These are phyloP conservation scores for Coniochaeta hoffmannii DNA, from an alignment of 2,329 filamentous ascomycete genomes.

Conservation along the genomic window DNA sequence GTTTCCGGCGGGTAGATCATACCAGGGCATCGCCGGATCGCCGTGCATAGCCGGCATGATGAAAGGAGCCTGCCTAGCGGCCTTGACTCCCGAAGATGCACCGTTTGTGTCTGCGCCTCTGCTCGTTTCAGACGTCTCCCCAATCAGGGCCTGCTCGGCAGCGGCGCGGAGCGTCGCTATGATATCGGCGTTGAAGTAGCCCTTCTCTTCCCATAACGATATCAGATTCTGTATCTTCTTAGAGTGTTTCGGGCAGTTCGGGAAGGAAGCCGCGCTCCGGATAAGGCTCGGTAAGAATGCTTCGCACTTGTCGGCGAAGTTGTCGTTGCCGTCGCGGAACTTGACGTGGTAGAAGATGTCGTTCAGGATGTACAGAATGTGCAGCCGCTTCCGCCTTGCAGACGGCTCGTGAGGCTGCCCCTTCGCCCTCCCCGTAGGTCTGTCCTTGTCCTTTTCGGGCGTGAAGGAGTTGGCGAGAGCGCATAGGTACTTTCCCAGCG, in stretches of 20 bases:
- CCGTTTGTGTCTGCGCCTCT: conserved; percentile 4
- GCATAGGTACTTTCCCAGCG: conserved; percentile 69
- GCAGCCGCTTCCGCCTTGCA: conserved; percentile 60
- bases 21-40: conserved; percentile 64
- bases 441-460: conserved; percentile 17
- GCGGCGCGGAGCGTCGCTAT: conserved; percentile 53
- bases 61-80: conserved; percentile 54
- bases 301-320: conserved; percentile 50
- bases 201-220: conserved; percentile 60
- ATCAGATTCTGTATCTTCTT: conserved; percentile 58
- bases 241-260: conserved; percentile 57
- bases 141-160: conserved; percentile 35
- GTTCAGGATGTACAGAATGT: conserved; percentile 71
- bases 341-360: conserved; percentile 68
- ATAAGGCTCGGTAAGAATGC: conserved; percentile 55
- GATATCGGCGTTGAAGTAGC: conserved; percentile 50
- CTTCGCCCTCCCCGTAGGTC: conserved; percentile 3
- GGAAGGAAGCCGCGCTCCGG: conserved; percentile 47
- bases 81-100: conserved; percentile 18
- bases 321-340: conserved; percentile 37
- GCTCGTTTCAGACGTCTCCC: conserved; percentile 26
- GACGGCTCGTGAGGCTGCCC: conserved; percentile 35
- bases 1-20: conserved; percentile 75
- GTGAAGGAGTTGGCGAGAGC: conserved; percentile 57
- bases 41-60: conserved; percentile 72